Base-by-base conservation (phyloP, 2,329 filamentous ascomycete genomes). In the Scortechinia acanthostroma region DNA sequence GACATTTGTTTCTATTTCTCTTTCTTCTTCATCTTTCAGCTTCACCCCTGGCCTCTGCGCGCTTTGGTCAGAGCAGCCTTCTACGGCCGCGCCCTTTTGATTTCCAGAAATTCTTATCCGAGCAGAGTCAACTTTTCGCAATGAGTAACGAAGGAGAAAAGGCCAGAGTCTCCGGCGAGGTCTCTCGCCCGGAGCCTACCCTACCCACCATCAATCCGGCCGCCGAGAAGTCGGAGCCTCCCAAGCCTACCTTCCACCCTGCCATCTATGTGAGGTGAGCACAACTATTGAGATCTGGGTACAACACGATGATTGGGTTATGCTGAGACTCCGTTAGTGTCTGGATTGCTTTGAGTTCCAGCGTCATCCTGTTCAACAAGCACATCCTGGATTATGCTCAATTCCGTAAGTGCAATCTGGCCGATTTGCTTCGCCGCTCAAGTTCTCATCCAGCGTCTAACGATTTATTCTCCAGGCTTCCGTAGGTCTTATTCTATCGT, bases 331-430 rank as follows among this genome's bases (percentile, higher is more conserved):
- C 17, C 22, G 53, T 35, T 64, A 95, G 91, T 57, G 74, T 83
- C 55, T 98, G 93, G 93, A 97, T 98, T 61, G 73, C 83, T 48
- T 76, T 96, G 64, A 95, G 88, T 59, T 95, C 90, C 37, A 88
- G 86, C 57, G 90, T 97, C 61, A 98, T 98, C 63, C 75, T 98
- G 50, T 97, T 96, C 84, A 97, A 98, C 83, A 98, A 98, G 80
- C 95, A 88, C 81, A 89, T 98, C 58, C 77, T 97, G 50, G 83
- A 91, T 58, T 91, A 85, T 30, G 76, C 85, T 51, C 77, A 88
- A 51, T 96, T 96, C 73, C 78, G 85, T 88, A 76, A 73, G 83
- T 63, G 52, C 25, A 21, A 37, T 17, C 17, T 15, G 16, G n/a
- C n/a, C n/a, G n/a, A n/a, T n/a, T n/a, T n/a, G n/a, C n/a, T n/a